Base-by-base conservation (phyloP, 164 flowering plant species). In the Vitis cinerea region DNA sequence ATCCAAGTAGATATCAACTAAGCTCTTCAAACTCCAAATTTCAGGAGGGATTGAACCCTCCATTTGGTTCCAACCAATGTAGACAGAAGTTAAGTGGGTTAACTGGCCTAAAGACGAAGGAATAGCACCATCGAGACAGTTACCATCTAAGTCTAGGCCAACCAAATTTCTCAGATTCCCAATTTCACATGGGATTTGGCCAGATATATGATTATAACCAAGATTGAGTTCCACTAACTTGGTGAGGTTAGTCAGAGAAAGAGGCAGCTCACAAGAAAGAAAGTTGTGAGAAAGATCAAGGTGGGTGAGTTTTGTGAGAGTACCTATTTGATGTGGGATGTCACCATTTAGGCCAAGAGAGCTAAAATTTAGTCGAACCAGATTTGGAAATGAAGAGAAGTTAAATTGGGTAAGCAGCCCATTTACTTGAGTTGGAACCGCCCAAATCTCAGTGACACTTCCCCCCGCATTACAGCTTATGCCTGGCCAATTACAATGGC, bases 331-430 rank as follows among this genome's bases (percentile, higher is more conserved):
- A 2, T 11, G 8, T 29, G 74, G 59, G 47, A 71, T 71, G 31
- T 29, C 59, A 8, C 74, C 69, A 2, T 15, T 2, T 12, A 71
- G 57, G 1, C 16, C 14, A 1, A 14, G 4, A 2, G 0, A 17
- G 3, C 10, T 19, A 30, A 71, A 58, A 10, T 59, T 5, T 10
- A 71, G 64, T 6, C 7, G 52, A 10, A 50, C 54, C 4, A 70
- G 66, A n/a, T 70, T 63, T 8, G 61, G 73, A 9, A 70, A 63
- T 61, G 52, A 44, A 63, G 73, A 63, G 5, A 70, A n/a, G 29
- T 71, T 29, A 3, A 23, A 44, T 10, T 58, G 37, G 14, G 37
- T 31, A 5, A 31, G 37, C 37, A 3, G 3, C 2, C 51, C 9
- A 10, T n/a, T 13, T 7, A 19, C 30, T 59, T 44, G 14, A 4